These are phyloP conservation scores for Papilionanthe hybrid DNA, from an alignment of 116 monocot genomes.

Conservation along the genomic window DNA sequence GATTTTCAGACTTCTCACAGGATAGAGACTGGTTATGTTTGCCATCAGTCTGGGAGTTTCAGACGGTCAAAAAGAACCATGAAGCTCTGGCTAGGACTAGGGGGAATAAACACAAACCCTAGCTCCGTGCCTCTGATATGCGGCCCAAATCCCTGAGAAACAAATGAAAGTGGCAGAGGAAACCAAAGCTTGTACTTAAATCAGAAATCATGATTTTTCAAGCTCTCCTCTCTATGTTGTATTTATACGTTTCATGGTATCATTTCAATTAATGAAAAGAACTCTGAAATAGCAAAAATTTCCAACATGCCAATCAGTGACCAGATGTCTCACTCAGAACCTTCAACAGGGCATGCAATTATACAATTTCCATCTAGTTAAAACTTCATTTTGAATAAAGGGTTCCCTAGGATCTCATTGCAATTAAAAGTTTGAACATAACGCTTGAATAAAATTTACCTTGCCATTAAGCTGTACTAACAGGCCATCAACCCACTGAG, in stretches of 20 bases:
- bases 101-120: conserved; percentile 74
- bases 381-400: too few relatives aligned
- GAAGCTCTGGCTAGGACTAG: conserved; percentile 82
- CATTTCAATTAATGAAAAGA: too few relatives aligned
- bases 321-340: too few relatives aligned
- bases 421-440: too few relatives aligned
- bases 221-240: neutral
- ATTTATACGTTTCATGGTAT: neutral
- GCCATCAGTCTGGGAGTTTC: conserved; percentile 61
- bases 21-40: neutral
- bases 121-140: conserved; percentile 66
- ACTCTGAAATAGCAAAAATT: too few relatives aligned
- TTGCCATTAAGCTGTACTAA: conserved; percentile 78
- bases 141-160: conserved; percentile 62
- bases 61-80: conserved; percentile 80
- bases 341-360: too few relatives aligned
- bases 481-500: conserved; percentile 90
- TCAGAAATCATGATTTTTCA: neutral
- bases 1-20: neutral
- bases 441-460: conserved; percentile 26
- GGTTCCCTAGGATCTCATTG: too few relatives aligned
- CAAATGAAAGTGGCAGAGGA: neutral
- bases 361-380: too few relatives aligned
- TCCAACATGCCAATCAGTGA: too few relatives aligned
- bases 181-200: neutral